These are phyloP conservation scores for Pestalotiopsis sp. DNA, from an alignment of 2,329 filamentous ascomycete species.

Conservation along the genomic window DNA sequence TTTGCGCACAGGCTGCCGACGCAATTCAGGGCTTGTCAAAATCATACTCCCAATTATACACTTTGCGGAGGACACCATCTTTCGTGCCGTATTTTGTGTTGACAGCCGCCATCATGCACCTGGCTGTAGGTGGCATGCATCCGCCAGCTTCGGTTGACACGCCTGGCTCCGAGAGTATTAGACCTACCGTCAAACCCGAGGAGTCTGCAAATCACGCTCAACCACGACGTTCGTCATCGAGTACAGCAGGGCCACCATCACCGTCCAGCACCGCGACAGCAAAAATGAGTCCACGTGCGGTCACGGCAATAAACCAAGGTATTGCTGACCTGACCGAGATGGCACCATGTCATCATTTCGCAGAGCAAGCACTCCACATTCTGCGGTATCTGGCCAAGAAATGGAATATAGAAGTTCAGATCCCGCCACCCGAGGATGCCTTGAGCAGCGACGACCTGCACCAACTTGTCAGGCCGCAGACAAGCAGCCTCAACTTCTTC, in stretches of 20 bases:
- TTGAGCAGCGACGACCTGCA: slow-evolving; percentile 38
- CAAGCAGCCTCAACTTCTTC: slow-evolving; percentile 61
- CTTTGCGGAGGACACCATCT: slow-evolving; percentile 59
- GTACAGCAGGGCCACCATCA: slow-evolving; percentile 17
- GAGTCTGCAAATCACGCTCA: slow-evolving; percentile 11
- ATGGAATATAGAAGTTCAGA: slow-evolving; percentile 59
- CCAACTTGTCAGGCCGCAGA: slow-evolving; percentile 47
- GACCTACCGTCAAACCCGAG: slow-evolving; percentile 24
- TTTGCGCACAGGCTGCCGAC: slow-evolving; percentile 65
- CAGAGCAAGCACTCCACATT: slow-evolving; percentile 63
- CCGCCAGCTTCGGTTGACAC: slow-evolving; percentile 23
- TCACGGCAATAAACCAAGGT: slow-evolving; percentile 52
- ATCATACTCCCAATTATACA: slow-evolving; percentile 63
- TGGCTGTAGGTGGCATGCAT: slow-evolving; percentile 51
- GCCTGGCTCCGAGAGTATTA: slow-evolving; percentile 21
- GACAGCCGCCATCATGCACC: slow-evolving; percentile 63
- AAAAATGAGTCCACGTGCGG: slow-evolving; percentile 42
- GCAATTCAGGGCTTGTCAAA: slow-evolving; percentile 59
- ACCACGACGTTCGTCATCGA: slow-evolving; percentile 11
- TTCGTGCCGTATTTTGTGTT: slow-evolving; percentile 67
- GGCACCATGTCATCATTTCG: slow-evolving; percentile 63
- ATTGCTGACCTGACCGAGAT: slow-evolving; percentile 63
- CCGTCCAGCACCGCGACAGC: slow-evolving; percentile 21
- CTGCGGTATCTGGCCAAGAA: slow-evolving; percentile 59
- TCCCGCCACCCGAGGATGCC: slow-evolving; percentile 33